Conservation (phyloP, 495 filamentous ascomycete species). For the Lasiosphaeria hispida region DNA sequence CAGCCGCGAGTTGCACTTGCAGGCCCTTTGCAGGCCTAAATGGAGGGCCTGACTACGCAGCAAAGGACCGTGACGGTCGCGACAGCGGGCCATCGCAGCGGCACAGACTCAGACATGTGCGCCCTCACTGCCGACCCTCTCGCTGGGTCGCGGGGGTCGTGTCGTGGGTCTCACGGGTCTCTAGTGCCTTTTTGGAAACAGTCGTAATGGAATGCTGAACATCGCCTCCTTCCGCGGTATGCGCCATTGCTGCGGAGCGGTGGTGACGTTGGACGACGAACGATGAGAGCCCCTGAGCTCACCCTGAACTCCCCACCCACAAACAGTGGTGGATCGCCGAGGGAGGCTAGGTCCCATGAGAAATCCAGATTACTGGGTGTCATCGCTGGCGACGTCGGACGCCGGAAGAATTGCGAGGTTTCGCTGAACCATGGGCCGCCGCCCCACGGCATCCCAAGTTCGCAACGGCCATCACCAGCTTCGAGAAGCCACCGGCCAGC, state of each 20-base stretch:
- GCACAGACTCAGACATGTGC: slow-evolving; percentile 1
- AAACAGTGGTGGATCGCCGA: not conserved
- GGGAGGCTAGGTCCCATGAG: slow-evolving; percentile 7
- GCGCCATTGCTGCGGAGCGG: no score
- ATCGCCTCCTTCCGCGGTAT: no score
- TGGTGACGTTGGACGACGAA: not conserved
- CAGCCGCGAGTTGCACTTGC: not conserved
- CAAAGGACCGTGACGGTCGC: not conserved
- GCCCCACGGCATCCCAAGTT: slow-evolving; percentile 8
- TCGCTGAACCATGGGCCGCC: slow-evolving; percentile 16
- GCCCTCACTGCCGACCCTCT: not conserved
- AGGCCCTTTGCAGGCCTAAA: not conserved
- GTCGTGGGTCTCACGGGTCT: not conserved
- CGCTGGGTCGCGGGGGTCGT: not conserved
- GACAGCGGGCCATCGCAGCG: slow-evolving; percentile 10
- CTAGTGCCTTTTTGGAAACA: not conserved
- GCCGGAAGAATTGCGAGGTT: slow-evolving; percentile 18
- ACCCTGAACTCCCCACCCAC: no score
- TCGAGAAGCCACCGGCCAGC: slow-evolving; percentile 14
- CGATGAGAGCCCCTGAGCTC: no score
- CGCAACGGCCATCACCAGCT: slow-evolving; percentile 13
- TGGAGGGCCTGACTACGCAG: not conserved
- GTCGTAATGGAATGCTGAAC: no score
- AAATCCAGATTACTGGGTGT: slow-evolving; percentile 23
- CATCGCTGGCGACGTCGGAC: slow-evolving; percentile 24